Conservation (phyloP, 169 alveolate species). For the Plasmodium gallinaceum region DNA sequence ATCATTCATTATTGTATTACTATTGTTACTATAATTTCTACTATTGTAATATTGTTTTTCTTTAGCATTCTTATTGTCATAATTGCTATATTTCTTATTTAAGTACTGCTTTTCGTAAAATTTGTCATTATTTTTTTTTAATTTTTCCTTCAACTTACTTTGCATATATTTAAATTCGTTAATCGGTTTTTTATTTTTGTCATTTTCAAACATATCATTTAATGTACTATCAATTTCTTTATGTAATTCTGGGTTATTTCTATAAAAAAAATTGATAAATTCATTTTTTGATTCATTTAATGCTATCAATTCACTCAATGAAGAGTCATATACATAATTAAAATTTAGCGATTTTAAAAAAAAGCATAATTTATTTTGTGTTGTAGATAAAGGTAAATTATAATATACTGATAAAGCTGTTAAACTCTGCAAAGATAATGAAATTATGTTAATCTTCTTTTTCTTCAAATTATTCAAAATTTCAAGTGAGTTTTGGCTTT, state of each 20-base stretch:
- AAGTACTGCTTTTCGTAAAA: neutral
- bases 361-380: conserved; percentile 78
- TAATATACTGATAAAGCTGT: conserved; percentile 85
- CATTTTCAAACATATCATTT: neutral
- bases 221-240: neutral
- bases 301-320: conserved; percentile 75
- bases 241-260: neutral
- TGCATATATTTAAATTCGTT: no score
- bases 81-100: neutral
- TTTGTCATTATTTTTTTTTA: neutral
- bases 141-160: neutral
- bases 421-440: conserved; percentile 89
- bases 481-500: conserved; percentile 87
- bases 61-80: neutral
- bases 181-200: neutral
- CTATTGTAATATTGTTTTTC: neutral
- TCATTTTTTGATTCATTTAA: conserved; percentile 65
- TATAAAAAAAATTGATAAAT: conserved; percentile 51
- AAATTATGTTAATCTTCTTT: conserved; percentile 79
- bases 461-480: conserved; percentile 77
- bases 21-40: neutral
- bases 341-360: conserved; percentile 76
- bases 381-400: conserved; percentile 53
- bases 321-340: conserved; percentile 77
- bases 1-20: neutral